Evolutionary conservation across 495 filamentous ascomycete genomes (phyloP), one percentile per base, ranked within the genome.

Genomic region (Penicillium coprophilum): DNA sequence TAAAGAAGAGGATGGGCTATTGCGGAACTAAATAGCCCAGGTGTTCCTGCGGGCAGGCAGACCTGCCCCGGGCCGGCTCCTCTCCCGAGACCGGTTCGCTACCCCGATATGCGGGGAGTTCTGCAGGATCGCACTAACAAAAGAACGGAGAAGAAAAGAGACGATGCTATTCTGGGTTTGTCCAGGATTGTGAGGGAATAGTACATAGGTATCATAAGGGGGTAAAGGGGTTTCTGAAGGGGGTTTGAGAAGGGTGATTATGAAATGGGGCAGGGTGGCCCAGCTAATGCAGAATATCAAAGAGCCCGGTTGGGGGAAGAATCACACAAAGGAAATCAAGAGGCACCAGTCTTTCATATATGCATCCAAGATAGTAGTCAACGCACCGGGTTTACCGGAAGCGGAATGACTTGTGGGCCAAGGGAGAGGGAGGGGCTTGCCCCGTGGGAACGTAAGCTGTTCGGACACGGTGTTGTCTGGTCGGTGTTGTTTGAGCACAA

Each of bases 401-500:
- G 50, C 77, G 76, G 62, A 69, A 82, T 3, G 85, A 85, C 71
- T 90, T 90, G 61, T 87, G 85, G 46, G 87, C 86, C 46, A 88
- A 66, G 27, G 85, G 85, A 43, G 84, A 87, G 41, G 76, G 70
- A 20, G 82, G 71, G 12, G 71, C 74, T 39, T 77, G 68, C 28
- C 67, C 69, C 50, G 71, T 60, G 27, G 68, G 71, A 32, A 77
- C 74, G 15, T 78, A 76, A 19, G 77, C 74, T 41, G 82, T 83
- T 50, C 85, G 81, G n/a, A 83, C 59, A 28, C 87, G 81, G 2
- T 87, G 82, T 12, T 82, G 84, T 34, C 88, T 76, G 56, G 85
- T 80, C 0, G 88, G 89, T 6, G 88, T 92, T 6, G 88, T 92
- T 53, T 89, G 84, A 8, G 85, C 84, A 65, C 90, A 96, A 62